A percentile compares a stretch with the other conserved stretches of the same genome.
phyloP scores from a whole-genome alignment of 495 filamentous ascomycete species.

The Aspergillus bertholletiae region DNA sequence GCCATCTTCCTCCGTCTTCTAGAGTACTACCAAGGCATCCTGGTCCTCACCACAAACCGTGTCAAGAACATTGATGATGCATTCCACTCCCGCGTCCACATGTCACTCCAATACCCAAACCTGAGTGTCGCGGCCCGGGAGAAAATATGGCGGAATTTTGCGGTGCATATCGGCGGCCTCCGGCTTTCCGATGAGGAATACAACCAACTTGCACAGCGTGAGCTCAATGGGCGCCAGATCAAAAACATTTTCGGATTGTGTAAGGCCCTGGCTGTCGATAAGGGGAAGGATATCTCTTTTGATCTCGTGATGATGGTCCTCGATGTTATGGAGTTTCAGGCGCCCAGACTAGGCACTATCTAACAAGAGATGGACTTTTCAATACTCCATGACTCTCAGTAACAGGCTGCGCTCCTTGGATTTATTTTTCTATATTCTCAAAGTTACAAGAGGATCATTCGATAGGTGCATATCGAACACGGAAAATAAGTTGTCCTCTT shows the following conservation, averaged over 20 bases:
- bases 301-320: background rate
- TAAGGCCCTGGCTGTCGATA: background rate
- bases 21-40: constrained; percentile 49
- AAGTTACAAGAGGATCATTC: too few relatives aligned
- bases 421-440: too few relatives aligned
- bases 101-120: background rate
- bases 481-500: too few relatives aligned
- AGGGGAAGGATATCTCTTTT: background rate
- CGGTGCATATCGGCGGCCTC: background rate
- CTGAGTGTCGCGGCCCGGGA: background rate
- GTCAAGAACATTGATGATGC: constrained; percentile 45
- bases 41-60: constrained; percentile 54
- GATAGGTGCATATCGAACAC: too few relatives aligned
- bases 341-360: too few relatives aligned
- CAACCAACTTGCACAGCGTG: too few relatives aligned
- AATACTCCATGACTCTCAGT: too few relatives aligned
- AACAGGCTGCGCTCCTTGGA: too few relatives aligned
- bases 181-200: background rate
- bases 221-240: background rate
- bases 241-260: background rate
- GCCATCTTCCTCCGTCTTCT: constrained; percentile 46
- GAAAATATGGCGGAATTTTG: background rate
- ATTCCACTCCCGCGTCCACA: constrained; percentile 38
- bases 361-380: too few relatives aligned
- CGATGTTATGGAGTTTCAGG: background rate